Conservation (phyloP, 176 grass and related monocot species). For the Oryza nivara region DNA sequence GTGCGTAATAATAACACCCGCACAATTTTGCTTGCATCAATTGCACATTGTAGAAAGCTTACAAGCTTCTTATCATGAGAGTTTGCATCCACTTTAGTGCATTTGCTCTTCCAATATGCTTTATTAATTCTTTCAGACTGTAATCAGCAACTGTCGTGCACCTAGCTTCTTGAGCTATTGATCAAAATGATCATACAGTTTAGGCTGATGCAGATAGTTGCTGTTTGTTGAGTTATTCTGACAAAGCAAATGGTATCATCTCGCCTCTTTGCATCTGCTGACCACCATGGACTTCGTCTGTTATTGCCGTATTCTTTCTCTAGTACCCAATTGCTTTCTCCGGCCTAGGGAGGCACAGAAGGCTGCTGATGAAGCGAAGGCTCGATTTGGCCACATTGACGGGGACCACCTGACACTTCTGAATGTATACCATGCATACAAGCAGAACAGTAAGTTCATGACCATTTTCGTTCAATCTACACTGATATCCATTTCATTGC, state of each 20-base stretch:
- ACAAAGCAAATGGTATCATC: slow-evolving; percentile 85
- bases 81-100: slow-evolving; percentile 16
- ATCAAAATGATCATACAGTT: slow-evolving; percentile 67
- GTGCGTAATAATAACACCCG: slow-evolving; percentile 1
- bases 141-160: slow-evolving; percentile 74
- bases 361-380: slow-evolving; percentile 94
- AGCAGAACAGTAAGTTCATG: slow-evolving; percentile 80
- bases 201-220: slow-evolving; percentile 87
- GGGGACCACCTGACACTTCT: slow-evolving; percentile 94
- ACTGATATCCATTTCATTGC: background rate
- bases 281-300: slow-evolving; percentile 85
- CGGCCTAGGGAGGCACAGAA: slow-evolving; percentile 98
- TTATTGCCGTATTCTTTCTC: slow-evolving; percentile 84
- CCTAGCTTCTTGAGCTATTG: slow-evolving; percentile 66
- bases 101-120: slow-evolving; percentile 22
- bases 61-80: background rate
- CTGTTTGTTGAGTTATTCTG: slow-evolving; percentile 87
- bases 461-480: slow-evolving; percentile 6
- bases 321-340: slow-evolving; percentile 99
- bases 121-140: slow-evolving; percentile 30
- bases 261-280: slow-evolving; percentile 89
- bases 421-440: slow-evolving; percentile 97
- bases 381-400: slow-evolving; percentile 88
- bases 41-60: background rate
- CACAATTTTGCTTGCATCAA: slow-evolving; percentile 22